A percentile compares a stretch with the other conserved stretches of the same genome.
phyloP scores from a whole-genome alignment of 2,329 filamentous ascomycete genomes.

The Aureobasidium sp. region DNA sequence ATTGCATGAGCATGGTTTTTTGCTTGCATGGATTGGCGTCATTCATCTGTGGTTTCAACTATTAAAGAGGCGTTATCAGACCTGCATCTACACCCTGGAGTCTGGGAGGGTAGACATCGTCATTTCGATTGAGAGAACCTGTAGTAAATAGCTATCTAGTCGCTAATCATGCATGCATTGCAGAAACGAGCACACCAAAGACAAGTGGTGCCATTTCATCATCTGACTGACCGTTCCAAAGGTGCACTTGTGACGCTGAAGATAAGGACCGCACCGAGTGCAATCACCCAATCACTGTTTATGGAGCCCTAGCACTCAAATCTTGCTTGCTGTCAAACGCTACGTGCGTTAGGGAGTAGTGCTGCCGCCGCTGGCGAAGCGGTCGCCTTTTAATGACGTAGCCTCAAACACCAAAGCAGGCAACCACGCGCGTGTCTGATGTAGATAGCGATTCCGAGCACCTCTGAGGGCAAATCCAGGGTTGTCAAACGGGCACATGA shows the following conservation, averaged over 20 bases:
- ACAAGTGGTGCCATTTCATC: background rate
- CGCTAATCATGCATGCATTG: conserved; percentile 10
- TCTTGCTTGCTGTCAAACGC: background rate
- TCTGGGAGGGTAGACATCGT: background rate
- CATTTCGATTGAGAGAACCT: background rate
- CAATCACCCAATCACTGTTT: background rate
- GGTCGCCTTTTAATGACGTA: conserved; percentile 5
- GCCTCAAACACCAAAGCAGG: background rate
- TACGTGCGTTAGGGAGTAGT: background rate
- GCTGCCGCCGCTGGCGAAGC: background rate
- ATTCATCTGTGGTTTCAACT: background rate
- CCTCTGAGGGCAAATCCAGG: background rate
- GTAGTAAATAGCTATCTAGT: background rate
- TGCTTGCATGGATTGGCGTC: conserved; percentile 8
- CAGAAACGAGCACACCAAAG: background rate
- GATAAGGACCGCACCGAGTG: background rate
- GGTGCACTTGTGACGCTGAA: conserved; percentile 2
- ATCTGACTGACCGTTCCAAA: background rate
- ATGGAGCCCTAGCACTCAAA: background rate
- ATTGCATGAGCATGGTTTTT: background rate
- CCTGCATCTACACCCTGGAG: background rate
- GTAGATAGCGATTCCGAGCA: background rate
- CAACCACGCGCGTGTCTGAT: background rate
- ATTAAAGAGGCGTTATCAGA: conserved; percentile 2
- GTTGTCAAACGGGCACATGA: background rate